Percentiles rank a stretch among this genome's conserved stretches.
Conservation (phyloP, 306 rosid species). For the Sophora flavescens region DNA sequence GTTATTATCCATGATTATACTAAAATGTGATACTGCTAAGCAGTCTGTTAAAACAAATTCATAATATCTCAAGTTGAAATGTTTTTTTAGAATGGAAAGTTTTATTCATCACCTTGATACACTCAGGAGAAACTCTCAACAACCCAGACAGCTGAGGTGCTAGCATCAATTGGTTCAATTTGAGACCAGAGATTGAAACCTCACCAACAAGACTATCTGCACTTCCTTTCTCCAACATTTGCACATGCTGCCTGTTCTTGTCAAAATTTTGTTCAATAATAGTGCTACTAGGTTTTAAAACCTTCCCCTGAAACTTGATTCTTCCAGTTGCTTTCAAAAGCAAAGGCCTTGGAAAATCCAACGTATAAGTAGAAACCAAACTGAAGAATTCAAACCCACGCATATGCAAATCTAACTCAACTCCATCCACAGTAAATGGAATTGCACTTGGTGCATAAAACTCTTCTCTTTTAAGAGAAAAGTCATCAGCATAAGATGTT, state of each 20-base stretch:
- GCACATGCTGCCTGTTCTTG: slow-evolving; percentile 50
- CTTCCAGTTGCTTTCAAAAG: slow-evolving; percentile 83
- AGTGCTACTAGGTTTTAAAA: slow-evolving; percentile 58
- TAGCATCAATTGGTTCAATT: slow-evolving; percentile 88
- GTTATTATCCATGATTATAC: slow-evolving; percentile 3
- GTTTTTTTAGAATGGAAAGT: slow-evolving; percentile 20
- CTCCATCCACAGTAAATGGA: slow-evolving; percentile 72
- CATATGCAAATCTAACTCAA: slow-evolving; percentile 91
- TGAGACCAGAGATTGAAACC: slow-evolving; percentile 83
- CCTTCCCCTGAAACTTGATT: slow-evolving; percentile 88
- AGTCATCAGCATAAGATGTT: slow-evolving; percentile 66
- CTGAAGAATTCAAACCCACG: slow-evolving; percentile 84
- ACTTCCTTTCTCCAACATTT: slow-evolving; percentile 53
- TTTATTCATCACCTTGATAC: slow-evolving; percentile 70
- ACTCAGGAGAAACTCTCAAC: slow-evolving; percentile 68
- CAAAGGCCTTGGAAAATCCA: slow-evolving; percentile 85
- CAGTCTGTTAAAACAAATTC: neutral
- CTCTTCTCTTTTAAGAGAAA: slow-evolving; percentile 53
- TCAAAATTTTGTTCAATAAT: slow-evolving; percentile 58
- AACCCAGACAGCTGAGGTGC: slow-evolving; percentile 85
- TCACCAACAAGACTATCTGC: slow-evolving; percentile 73
- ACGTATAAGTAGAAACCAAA: slow-evolving; percentile 66
- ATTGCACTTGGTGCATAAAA: slow-evolving; percentile 49
- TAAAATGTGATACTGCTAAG: slow-evolving; percentile 5
- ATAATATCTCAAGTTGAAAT: slow-evolving; percentile 31